A percentile compares a stretch with the other conserved stretches of the same genome.
These are phyloP conservation scores for Tolypocladium cylindrosporum DNA, from an alignment of 2,329 filamentous ascomycete genomes.

Conservation along the genomic window DNA sequence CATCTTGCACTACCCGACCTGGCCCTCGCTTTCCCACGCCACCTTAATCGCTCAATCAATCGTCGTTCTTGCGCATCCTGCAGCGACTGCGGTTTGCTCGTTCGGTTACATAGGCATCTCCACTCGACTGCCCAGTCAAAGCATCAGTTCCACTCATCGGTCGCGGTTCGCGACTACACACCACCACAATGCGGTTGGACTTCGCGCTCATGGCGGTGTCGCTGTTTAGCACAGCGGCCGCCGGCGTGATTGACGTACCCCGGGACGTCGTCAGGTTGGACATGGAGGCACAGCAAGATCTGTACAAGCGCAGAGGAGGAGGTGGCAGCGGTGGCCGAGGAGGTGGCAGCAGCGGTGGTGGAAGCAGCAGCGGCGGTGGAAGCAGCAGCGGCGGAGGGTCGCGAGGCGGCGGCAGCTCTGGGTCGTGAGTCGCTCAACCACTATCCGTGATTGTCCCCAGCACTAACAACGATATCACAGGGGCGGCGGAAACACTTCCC, in stretches of 20 bases:
- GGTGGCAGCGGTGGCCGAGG: conserved; percentile 42
- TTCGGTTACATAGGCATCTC: neutral
- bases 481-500: conserved; percentile 14
- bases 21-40: neutral
- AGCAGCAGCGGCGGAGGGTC: conserved; percentile 10
- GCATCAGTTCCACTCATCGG: neutral
- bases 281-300: conserved; percentile 23
- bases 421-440: conserved; percentile 4
- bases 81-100: neutral
- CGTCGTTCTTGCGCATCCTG: neutral
- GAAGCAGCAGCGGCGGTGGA: conserved; percentile 7
- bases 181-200: conserved; percentile 6
- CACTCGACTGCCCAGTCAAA: neutral
- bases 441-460: neutral
- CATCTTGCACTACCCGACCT: neutral
- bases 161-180: neutral
- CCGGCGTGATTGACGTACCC: conserved; percentile 5
- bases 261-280: conserved; percentile 14
- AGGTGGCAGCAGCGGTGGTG: conserved; percentile 13
- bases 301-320: conserved; percentile 53
- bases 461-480: conserved; percentile 8
- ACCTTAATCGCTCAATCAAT: neutral
- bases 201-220: conserved; percentile 2
- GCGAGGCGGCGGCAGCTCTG: conserved; percentile 4
- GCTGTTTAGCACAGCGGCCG: conserved; percentile 4